Conservation (phyloP, 2,329 filamentous ascomycete species). For the Fusarium protoensiforme region DNA sequence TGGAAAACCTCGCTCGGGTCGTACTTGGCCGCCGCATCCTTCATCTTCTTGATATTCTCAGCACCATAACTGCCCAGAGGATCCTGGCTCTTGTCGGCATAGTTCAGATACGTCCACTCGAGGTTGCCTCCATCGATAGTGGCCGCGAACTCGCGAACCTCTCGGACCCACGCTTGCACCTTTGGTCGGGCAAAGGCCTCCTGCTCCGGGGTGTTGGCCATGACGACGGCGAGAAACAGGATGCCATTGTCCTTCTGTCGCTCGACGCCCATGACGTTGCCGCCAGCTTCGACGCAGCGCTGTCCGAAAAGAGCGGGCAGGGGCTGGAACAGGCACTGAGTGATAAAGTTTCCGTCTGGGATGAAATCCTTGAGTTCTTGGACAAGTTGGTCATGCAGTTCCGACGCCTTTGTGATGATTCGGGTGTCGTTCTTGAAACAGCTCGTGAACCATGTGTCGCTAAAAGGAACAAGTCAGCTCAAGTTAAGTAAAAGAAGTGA, state of each 20-base stretch:
- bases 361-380: slow-evolving; percentile 23
- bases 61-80: slow-evolving; percentile 34
- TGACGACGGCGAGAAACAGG: slow-evolving; percentile 15
- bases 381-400: slow-evolving; percentile 20
- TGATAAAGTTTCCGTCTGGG: slow-evolving; percentile 22
- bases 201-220: slow-evolving; percentile 18
- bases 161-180: slow-evolving; percentile 13
- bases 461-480: neutral
- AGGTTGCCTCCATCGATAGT: slow-evolving; percentile 28
- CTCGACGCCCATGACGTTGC: slow-evolving; percentile 27
- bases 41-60: slow-evolving; percentile 35
- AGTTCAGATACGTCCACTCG: slow-evolving; percentile 36
- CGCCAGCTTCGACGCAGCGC: slow-evolving; percentile 20
- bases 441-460: slow-evolving; percentile 24
- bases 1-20: slow-evolving; percentile 45
- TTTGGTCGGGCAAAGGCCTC: slow-evolving; percentile 16
- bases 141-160: slow-evolving; percentile 10
- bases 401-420: slow-evolving; percentile 23
- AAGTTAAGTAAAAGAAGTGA: fast-evolving
- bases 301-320: slow-evolving; percentile 17
- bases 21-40: slow-evolving; percentile 29
- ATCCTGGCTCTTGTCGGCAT: slow-evolving; percentile 33
- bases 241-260: slow-evolving; percentile 22
- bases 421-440: slow-evolving; percentile 28
- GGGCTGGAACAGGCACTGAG: slow-evolving; percentile 27